These are phyloP conservation scores for Aspergillus fischeri DNA, from an alignment of 2,329 filamentous ascomycete species.

Conservation along the genomic window DNA sequence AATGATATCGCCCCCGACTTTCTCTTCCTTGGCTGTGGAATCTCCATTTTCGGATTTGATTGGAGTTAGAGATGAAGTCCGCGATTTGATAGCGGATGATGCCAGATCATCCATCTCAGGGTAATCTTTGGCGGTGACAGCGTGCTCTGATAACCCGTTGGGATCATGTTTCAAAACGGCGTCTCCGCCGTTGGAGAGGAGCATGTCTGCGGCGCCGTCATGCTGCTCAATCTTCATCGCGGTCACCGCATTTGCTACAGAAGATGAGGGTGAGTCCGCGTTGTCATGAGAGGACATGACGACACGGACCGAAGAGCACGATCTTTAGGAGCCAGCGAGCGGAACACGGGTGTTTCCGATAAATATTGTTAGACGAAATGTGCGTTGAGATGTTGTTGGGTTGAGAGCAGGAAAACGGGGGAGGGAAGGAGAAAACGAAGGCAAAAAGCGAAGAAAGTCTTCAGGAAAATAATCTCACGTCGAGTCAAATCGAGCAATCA, in stretches of 20 bases:
- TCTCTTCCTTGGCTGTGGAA: constrained; percentile 41
- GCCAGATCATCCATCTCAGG: constrained; percentile 12
- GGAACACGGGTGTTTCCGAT: constrained; percentile 7
- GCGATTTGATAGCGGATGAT: constrained; percentile 20
- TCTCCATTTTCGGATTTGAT: constrained; percentile 31
- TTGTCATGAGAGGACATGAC: constrained; percentile 42
- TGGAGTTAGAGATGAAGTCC: constrained; percentile 19
- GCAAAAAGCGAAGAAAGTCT: constrained; percentile 9
- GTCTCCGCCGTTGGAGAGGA: constrained; percentile 21
- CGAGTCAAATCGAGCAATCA: constrained; percentile 11
- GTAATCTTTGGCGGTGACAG: constrained; percentile 11
- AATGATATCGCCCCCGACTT: constrained; percentile 57
- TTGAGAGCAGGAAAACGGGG: constrained; percentile 3
- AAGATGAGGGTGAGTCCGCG: constrained; percentile 35
- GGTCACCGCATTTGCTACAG: constrained; percentile 33
- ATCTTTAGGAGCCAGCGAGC: constrained; percentile 14
- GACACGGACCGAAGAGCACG: constrained; percentile 29
- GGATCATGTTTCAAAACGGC: constrained; percentile 18
- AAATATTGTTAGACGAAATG: not conserved
- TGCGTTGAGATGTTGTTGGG: constrained; percentile 2
- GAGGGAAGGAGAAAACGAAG: constrained; percentile 8
- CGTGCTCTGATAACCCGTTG: constrained; percentile 12
- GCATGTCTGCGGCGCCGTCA: constrained; percentile 19
- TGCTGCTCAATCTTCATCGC: constrained; percentile 32
- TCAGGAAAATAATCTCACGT: not conserved